phyloP scores from a whole-genome alignment of 495 filamentous ascomycete species.

The Lepidopterella palustris region DNA sequence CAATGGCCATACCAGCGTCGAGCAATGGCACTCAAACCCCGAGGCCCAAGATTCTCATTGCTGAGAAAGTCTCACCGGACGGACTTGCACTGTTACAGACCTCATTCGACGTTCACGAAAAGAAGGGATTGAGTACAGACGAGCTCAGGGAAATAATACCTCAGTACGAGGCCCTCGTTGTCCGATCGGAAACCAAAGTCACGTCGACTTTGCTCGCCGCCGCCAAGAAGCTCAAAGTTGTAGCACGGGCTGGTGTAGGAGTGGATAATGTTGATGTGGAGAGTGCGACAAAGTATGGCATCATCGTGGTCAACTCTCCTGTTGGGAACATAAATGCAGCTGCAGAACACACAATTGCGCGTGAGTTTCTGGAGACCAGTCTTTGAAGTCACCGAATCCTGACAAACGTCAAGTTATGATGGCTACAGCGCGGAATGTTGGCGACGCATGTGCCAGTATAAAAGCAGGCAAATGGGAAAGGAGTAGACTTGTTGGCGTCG shows the following conservation, averaged over 20 bases:
- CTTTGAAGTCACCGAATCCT: not conserved
- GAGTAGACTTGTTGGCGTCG: constrained; percentile 59
- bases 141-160: constrained; percentile 55
- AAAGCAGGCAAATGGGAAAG: constrained; percentile 63
- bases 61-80: constrained; percentile 68
- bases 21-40: constrained; percentile 24
- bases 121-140: constrained; percentile 47
- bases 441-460: constrained; percentile 50
- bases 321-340: constrained; percentile 65
- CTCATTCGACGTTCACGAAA: constrained; percentile 54
- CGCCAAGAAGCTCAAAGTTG: constrained; percentile 56
- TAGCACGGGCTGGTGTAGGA: constrained; percentile 68
- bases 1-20: constrained; percentile 19
- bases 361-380: constrained; percentile 6
- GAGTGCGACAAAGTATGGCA: constrained; percentile 56
- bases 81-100: constrained; percentile 54
- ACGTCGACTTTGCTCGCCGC: constrained; percentile 53
- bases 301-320: constrained; percentile 67
- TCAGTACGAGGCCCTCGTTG: constrained; percentile 59
- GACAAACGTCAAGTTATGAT: constrained; percentile 46
- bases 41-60: constrained; percentile 56
- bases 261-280: constrained; percentile 70
- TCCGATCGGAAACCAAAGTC: constrained; percentile 68
- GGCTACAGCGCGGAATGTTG: constrained; percentile 58
- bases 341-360: constrained; percentile 60